Conservation (phyloP, 1,284 basidiomycete species). For the Trichosporon asahii region DNA sequence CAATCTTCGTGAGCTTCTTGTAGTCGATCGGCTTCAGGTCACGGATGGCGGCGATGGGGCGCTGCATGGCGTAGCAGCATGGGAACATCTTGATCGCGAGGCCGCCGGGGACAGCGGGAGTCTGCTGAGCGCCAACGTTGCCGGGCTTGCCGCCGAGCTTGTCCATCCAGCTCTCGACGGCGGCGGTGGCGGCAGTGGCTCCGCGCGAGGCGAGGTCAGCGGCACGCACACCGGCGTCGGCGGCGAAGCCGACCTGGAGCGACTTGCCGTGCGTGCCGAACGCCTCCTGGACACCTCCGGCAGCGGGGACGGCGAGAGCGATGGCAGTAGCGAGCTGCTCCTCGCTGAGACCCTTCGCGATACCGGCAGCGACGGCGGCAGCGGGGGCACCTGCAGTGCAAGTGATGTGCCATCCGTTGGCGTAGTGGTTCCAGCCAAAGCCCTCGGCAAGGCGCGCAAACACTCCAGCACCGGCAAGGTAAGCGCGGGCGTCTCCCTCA, state of each 20-base stretch:
- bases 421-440: conserved; percentile 15
- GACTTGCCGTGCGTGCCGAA: conserved; percentile 19
- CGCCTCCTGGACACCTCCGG: conserved; percentile 18
- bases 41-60: conserved; percentile 16
- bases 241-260: conserved; percentile 16
- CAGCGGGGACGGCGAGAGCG: conserved; percentile 12
- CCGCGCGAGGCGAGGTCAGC: conserved; percentile 10
- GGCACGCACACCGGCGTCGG: conserved; percentile 14
- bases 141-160: conserved; percentile 13
- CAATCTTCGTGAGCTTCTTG: conserved; percentile 11
- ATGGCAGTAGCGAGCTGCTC: conserved; percentile 18
- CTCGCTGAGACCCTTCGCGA: conserved; percentile 10
- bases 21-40: conserved; percentile 14
- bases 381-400: conserved; percentile 18
- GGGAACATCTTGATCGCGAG: conserved; percentile 20
- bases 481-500: conserved; percentile 15
- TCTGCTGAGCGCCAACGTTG: neutral
- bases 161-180: conserved; percentile 15
- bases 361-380: conserved; percentile 14
- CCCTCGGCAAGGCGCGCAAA: conserved; percentile 15
- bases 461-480: conserved; percentile 14
- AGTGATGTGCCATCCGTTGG: conserved; percentile 17
- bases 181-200: conserved; percentile 12
- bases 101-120: conserved; percentile 13
- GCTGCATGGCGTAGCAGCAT: conserved; percentile 21